These are phyloP conservation scores for Cunninghamia lanceolata DNA, from an alignment of 75 land plant species.

Conservation along the genomic window DNA sequence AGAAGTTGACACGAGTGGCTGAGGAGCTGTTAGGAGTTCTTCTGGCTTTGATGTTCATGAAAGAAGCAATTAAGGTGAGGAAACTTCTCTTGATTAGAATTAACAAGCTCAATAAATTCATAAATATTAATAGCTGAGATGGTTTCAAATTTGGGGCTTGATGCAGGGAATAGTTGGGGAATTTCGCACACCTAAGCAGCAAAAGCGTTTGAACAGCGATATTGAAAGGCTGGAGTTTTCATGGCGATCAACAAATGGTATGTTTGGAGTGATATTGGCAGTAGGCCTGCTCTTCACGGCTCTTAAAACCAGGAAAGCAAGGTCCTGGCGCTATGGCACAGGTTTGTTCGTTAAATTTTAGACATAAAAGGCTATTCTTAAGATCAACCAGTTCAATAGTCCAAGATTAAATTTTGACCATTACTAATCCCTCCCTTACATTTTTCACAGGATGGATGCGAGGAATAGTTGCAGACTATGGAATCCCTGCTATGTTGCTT, in stretches of 20 bases:
- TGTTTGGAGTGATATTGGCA: conserved; percentile 33
- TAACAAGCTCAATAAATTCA: too few relatives aligned
- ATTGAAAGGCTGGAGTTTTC: conserved; percentile 16
- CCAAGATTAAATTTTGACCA: too few relatives aligned
- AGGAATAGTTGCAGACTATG: too few relatives aligned
- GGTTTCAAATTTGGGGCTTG: too few relatives aligned
- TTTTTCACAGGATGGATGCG: too few relatives aligned
- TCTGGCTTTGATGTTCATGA: conserved; percentile 43
- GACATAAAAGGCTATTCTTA: too few relatives aligned
- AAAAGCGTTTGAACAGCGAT: background rate
- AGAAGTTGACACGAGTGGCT: conserved; percentile 41
- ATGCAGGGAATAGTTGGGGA: conserved; percentile 29
- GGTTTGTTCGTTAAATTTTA: conserved; percentile 6
- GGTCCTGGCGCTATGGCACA: conserved; percentile 41
- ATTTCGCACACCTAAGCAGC: conserved; percentile 19
- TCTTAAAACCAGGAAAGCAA: conserved; percentile 21
- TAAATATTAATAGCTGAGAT: too few relatives aligned
- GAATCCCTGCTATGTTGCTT: too few relatives aligned
- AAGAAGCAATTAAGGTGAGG: conserved; percentile 41
- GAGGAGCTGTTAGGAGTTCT: conserved; percentile 50
- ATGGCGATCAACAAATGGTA: conserved; percentile 41
- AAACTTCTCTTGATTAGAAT: too few relatives aligned
- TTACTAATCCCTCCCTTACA: too few relatives aligned
- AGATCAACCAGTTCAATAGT: too few relatives aligned
- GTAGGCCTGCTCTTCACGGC: conserved; percentile 33